A percentile compares a stretch with the other conserved stretches of the same genome.
These are phyloP conservation scores for Trematosphaeria pertusa DNA, from an alignment of 2,329 filamentous ascomycete species.

Conservation along the genomic window DNA sequence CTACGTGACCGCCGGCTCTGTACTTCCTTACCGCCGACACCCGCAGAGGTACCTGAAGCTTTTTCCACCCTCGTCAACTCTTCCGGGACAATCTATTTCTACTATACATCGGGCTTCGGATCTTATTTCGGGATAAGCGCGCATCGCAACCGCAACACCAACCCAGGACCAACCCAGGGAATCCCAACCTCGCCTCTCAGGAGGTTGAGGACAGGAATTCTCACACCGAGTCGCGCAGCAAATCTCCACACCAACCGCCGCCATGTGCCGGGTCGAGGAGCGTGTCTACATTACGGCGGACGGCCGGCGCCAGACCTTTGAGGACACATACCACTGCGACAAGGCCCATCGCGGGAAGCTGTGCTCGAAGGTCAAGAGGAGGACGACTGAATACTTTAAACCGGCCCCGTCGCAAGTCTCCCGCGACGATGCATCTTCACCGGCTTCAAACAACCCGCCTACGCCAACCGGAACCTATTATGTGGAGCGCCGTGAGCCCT, in stretches of 20 bases:
- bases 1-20: constrained; percentile 1
- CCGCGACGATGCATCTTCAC: constrained; percentile 38
- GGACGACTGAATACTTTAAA: constrained; percentile 31
- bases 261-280: constrained; percentile 44
- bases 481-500: constrained; percentile 33
- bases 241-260: constrained; percentile 5
- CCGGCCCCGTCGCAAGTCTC: constrained; percentile 16
- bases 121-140: constrained; percentile 26
- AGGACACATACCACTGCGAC: constrained; percentile 34
- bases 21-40: background rate
- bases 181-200: constrained; percentile 18
- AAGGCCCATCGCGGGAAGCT: constrained; percentile 26
- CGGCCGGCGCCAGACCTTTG: constrained; percentile 31
- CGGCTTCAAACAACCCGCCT: constrained; percentile 36
- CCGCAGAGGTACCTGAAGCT: constrained; percentile 1
- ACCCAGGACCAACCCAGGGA: constrained; percentile 12
- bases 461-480: constrained; percentile 37
- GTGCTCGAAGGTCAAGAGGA: constrained; percentile 34
- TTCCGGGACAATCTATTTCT: constrained; percentile 16
- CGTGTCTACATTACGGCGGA: constrained; percentile 35
- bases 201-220: constrained; percentile 20
- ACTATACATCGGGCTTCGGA: constrained; percentile 30
- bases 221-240: background rate
- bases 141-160: constrained; percentile 18
- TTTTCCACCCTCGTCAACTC: constrained; percentile 6